Evolutionary conservation across 192 early-diverging fungal genomes (phyloP), one percentile per base, ranked within the genome.

Genomic region (Podila horticola): DNA sequence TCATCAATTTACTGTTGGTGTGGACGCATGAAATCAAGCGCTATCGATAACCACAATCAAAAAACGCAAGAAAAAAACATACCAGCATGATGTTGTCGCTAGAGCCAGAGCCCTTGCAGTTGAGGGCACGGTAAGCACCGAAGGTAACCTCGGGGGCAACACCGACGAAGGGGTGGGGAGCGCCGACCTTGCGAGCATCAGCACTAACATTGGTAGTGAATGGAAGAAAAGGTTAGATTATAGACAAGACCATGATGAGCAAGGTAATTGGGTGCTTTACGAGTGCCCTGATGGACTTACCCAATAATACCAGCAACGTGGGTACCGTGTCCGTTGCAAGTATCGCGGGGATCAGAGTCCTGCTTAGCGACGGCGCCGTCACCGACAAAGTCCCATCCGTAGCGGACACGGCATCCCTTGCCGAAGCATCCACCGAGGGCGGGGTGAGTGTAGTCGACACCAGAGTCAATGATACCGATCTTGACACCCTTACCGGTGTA

Each of bases 391-490:
- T 94, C 75, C 57, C 86, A 74, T 64, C 92, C 93, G 7, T 88
- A 87, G 34, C 75, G 75, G 67, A 92, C 88, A 41, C 81, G 85
- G 62, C 87, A 91, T 11, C 85, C 85, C 19, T 72, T 50, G 30
- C 90, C 91, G 83, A 90, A 93, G 67, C 90, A 90, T 38, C 72
- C 87, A 50, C 87, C 90, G 22, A 91, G 84, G 31, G 90, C 89
- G 10, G 88, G 88, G 63, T 94, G 91, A 11, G 26, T 84, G 67
- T 91, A 91, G 68, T 91, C 90, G n/a, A 92, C 83, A 50, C 93
- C 92, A 20, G 85, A 88, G 81, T 94, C 93, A 30, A 94, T 67
- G 64, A 94, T 75, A 64, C 90, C 92, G 50, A 94, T 85, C 45
- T 86, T 86, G 63, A 94, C 66, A 12, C 91, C 92, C 71, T 87